phyloP scores from a whole-genome alignment of 2,329 filamentous ascomycete genomes.

The Scedosporium boydii region DNA sequence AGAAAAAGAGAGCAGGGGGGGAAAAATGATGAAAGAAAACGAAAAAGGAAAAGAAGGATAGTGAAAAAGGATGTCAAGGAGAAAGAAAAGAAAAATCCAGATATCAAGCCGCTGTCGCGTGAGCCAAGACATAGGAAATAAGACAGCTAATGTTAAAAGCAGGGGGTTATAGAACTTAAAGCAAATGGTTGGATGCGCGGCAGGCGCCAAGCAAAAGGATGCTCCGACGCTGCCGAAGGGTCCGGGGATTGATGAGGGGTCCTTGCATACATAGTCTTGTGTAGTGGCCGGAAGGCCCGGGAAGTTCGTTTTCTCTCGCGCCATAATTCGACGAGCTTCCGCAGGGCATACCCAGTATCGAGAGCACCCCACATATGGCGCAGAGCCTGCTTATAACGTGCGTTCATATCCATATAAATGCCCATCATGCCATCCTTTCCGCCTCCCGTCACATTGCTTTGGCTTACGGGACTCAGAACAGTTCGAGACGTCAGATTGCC shows the following conservation, averaged over 20 bases:
- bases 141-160: background rate
- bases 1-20: no score
- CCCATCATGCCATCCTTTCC: conserved; percentile 42
- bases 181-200: background rate
- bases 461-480: conserved; percentile 60
- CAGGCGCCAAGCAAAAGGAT: no score
- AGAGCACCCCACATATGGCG: conserved; percentile 70
- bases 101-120: background rate
- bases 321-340: conserved; percentile 48
- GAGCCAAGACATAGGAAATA: background rate
- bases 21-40: no score
- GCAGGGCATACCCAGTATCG: conserved; percentile 57
- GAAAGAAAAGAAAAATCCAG: background rate
- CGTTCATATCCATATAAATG: conserved; percentile 46
- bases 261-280: conserved; percentile 31
- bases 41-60: no score
- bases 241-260: background rate
- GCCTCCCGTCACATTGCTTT: conserved; percentile 59
- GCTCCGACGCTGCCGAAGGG: background rate
- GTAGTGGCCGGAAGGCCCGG: conserved; percentile 45
- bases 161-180: background rate
- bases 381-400: conserved; percentile 62
- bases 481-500: conserved; percentile 57
- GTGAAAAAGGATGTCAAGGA: no score
- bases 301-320: conserved; percentile 46